These are phyloP conservation scores for Thoreauomyces humboldtii DNA, from an alignment of 192 early-diverging fungal genomes.

Conservation along the genomic window DNA sequence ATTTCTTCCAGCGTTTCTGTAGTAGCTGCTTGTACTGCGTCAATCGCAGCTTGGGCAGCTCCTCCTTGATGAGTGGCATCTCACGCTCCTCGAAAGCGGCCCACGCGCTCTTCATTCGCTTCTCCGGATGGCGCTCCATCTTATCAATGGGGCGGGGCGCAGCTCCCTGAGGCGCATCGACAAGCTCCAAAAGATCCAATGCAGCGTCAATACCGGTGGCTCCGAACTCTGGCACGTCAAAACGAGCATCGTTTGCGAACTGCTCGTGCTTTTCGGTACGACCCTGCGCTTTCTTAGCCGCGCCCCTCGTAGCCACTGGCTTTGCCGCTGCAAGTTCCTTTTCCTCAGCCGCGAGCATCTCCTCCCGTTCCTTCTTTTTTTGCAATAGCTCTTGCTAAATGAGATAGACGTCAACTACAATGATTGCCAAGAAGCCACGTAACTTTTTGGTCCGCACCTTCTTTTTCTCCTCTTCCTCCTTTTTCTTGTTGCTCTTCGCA, in stretches of 20 bases:
- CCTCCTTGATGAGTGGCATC: constrained; percentile 68
- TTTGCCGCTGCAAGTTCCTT: constrained; percentile 11
- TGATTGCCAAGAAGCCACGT: not conserved
- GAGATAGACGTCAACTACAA: not conserved
- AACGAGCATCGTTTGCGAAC: constrained; percentile 14
- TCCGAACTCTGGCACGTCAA: constrained; percentile 62
- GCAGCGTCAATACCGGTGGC: constrained; percentile 86
- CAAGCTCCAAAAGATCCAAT: constrained; percentile 65
- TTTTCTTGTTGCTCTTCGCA: constrained; percentile 59
- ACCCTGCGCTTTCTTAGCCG: constrained; percentile 38
- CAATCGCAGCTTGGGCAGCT: constrained; percentile 76
- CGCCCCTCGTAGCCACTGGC: constrained; percentile 60
- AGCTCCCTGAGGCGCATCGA: constrained; percentile 14
- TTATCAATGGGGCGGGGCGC: constrained; percentile 40
- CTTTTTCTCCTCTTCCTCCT: constrained; percentile 50
- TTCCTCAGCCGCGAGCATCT: constrained; percentile 44
- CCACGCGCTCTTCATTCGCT: constrained; percentile 59
- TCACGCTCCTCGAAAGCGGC: constrained; percentile 64
- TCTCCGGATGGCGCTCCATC: constrained; percentile 87
- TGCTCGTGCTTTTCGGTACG: constrained; percentile 39
- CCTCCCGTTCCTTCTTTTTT: constrained; percentile 47
- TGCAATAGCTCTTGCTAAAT: constrained; percentile 32
- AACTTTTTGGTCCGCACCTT: not conserved
- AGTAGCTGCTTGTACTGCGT: constrained; percentile 67
- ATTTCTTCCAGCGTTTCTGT: constrained; percentile 79